Evolutionary conservation across 208 protist genomes (phyloP).

Genomic region (Trypanosoma rangeli): DNA sequence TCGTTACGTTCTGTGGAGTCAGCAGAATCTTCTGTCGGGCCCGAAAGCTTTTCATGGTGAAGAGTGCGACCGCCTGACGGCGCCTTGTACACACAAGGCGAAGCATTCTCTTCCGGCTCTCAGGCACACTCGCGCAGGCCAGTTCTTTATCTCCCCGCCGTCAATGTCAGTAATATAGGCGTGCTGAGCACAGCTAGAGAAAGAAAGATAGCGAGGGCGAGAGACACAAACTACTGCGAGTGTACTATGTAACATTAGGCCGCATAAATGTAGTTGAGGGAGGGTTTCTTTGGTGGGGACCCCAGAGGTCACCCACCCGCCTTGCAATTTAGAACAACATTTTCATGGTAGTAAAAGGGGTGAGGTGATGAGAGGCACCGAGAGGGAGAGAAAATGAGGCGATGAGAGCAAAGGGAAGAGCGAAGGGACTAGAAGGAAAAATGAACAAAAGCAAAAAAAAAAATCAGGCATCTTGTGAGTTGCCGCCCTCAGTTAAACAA

Average conservation of each 20-base stretch:
- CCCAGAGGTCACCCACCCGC: too few species aligned
- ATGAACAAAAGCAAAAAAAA: conserved; percentile 18
- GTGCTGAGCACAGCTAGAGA: too few species aligned
- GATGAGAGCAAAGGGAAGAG: conserved; percentile 2
- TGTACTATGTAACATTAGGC: too few species aligned
- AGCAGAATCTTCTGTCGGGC: conserved; percentile 51
- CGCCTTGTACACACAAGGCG: background rate
- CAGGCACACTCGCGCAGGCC: background rate
- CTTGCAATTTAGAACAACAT: too few species aligned
- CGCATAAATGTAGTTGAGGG: too few species aligned
- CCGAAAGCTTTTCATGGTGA: conserved; percentile 83
- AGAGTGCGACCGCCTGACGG: conserved; percentile 73
- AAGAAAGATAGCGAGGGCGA: too few species aligned
- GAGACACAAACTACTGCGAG: too few species aligned
- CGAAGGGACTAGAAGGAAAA: conserved; percentile 11
- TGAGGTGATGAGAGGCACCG: conserved; percentile 11
- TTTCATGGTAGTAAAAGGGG: background rate
- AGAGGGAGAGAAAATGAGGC: conserved; percentile 3
- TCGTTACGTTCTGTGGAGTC: conserved; percentile 35
- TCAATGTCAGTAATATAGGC: background rate
- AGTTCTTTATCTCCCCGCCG: background rate
- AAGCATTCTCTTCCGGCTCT: conserved; percentile 19
- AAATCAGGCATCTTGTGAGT: background rate
- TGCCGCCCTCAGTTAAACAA: background rate
- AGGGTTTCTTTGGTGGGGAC: too few species aligned